Evolutionary conservation across 805 yeast species (phyloP).

Genomic region (Candida patagonica): DNA sequence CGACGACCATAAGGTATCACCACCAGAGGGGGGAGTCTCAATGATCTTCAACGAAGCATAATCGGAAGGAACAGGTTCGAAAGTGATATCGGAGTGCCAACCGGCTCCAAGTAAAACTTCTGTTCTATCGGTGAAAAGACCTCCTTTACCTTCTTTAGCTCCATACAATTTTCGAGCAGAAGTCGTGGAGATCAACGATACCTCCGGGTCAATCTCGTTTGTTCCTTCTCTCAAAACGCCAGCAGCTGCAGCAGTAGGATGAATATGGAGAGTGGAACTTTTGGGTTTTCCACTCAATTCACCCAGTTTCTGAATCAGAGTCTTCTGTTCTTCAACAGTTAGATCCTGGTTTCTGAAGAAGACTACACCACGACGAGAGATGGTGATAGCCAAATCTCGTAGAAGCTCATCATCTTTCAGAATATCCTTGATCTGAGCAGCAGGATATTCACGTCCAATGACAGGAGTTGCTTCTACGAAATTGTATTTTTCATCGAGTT

Average conservation of each 20-base stretch:
- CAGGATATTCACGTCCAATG: constrained; percentile 26
- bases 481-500: constrained; percentile 21
- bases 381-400: constrained; percentile 37
- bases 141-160: neutral
- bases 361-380: constrained; percentile 43
- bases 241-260: constrained; percentile 27
- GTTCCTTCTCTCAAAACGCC: constrained; percentile 19
- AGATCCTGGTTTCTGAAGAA: constrained; percentile 40
- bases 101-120: constrained; percentile 17
- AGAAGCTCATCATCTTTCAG: constrained; percentile 22
- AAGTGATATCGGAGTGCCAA: constrained; percentile 75
- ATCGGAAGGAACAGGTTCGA: constrained; percentile 69
- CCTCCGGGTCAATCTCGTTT: constrained; percentile 24
- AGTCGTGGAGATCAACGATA: constrained; percentile 20
- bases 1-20: constrained; percentile 47
- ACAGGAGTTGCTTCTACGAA: constrained; percentile 24
- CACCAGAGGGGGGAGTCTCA: constrained; percentile 46
- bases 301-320: constrained; percentile 22
- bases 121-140: neutral
- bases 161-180: constrained; percentile 9
- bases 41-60: constrained; percentile 57
- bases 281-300: constrained; percentile 24
- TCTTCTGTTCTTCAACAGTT: constrained; percentile 22
- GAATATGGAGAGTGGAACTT: constrained; percentile 24
- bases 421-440: constrained; percentile 21